These are phyloP conservation scores for Solanum pennellii DNA, from an alignment of 257 asterid genomes.

Conservation along the genomic window DNA sequence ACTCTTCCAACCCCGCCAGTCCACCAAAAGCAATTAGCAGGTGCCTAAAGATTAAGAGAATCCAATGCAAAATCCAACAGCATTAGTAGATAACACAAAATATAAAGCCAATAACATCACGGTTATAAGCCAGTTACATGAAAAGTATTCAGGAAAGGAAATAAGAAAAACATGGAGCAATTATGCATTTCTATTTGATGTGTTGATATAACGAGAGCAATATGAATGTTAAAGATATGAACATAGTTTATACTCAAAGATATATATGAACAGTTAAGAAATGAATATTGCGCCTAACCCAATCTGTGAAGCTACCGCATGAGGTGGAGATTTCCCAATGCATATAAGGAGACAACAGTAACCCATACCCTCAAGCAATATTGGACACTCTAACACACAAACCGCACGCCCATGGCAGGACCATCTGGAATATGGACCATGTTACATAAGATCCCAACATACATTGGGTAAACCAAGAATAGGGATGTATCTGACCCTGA, in stretches of 20 bases:
- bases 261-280: neutral
- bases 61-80: neutral
- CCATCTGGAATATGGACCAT: neutral
- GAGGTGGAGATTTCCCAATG: neutral
- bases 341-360: neutral
- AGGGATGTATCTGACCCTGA: neutral
- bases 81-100: neutral
- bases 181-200: neutral
- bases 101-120: neutral
- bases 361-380: neutral
- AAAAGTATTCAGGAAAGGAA: neutral
- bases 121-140: neutral
- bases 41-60: constrained; percentile 41
- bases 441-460: neutral
- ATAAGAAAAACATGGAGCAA: neutral
- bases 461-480: neutral
- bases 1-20: constrained; percentile 94
- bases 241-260: neutral
- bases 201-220: neutral
- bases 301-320: neutral
- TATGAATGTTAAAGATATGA: neutral
- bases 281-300: neutral
- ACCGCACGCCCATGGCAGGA: neutral
- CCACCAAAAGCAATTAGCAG: constrained; percentile 96
- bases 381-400: neutral